Conservation (phyloP, 2,329 filamentous ascomycete genomes). For the Westerdykella aurantiaca region DNA sequence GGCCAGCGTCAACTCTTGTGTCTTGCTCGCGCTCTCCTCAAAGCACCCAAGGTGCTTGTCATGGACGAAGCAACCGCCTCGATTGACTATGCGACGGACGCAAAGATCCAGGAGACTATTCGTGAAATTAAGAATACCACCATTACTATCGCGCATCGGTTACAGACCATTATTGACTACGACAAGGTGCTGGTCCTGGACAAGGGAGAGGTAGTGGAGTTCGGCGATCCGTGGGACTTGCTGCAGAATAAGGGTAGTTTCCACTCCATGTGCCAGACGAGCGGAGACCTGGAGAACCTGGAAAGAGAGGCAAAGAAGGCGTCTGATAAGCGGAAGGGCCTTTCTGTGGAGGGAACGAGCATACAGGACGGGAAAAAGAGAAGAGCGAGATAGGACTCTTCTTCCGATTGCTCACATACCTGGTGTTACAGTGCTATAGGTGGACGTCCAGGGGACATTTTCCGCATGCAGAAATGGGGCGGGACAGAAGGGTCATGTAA, state of each 20-base stretch:
- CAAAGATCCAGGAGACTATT: slow-evolving; percentile 94
- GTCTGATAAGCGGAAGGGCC: slow-evolving; percentile 12
- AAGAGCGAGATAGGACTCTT: no score
- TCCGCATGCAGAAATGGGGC: no score
- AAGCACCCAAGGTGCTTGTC: slow-evolving; percentile 85
- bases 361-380: neutral
- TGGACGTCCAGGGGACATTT: no score
- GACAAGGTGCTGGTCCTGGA: slow-evolving; percentile 95
- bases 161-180: slow-evolving; percentile 97
- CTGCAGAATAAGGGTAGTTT: slow-evolving; percentile 56
- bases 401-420: no score
- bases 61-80: slow-evolving; percentile 99
- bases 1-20: slow-evolving; percentile 93
- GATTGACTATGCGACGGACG: slow-evolving; percentile 93
- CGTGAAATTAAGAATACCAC: slow-evolving; percentile 88
- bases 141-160: slow-evolving; percentile 89
- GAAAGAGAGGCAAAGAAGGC: slow-evolving; percentile 52
- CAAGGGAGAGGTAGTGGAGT: slow-evolving; percentile 81
- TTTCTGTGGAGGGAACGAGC: no score
- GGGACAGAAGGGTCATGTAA: no score
- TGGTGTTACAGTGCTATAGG: no score
- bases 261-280: slow-evolving; percentile 63
- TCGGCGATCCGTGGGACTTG: slow-evolving; percentile 79
- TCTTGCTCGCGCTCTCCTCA: slow-evolving; percentile 85
- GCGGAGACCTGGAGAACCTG: slow-evolving; percentile 53